Base-by-base conservation (phyloP, 2,329 filamentous ascomycete species). In the Beauveria pseudobassiana region DNA sequence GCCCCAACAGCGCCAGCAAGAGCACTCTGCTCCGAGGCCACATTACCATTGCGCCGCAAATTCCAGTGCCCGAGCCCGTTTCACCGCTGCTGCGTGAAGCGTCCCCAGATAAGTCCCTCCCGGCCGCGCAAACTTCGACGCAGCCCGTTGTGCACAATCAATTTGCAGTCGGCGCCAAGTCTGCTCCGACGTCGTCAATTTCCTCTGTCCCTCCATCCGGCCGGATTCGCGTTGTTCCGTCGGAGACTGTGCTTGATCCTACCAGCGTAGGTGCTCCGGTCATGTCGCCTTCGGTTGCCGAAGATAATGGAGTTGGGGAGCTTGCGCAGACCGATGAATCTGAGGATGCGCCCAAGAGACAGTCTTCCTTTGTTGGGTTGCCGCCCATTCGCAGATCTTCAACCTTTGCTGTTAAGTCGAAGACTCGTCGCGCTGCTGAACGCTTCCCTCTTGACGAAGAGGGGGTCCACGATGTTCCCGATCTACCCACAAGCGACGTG, bases 301-400 rank as follows among this genome's bases (percentile, higher is more conserved):
- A 64, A 48, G 53, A 62, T 10, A 56, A 55, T 40, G 57, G 57
- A 14, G 38, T 61, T 18, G 57, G 40, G 10, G 55, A 59, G 66
- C 46, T 57, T 63, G 55, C 58, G 64, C 63, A 52, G 49, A 62
- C 58, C 34, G 61, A 62, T 12, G 62, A 53, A 6, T 8, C 68
- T 18, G 68, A 69, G 52, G 68, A 70, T 57, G 66, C 66, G n/a
- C 73, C 76, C 42, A 72, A 76, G 45, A 75, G 79, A 38, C 73
- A 77, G 12, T 75, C 79, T 1, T 84, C 82, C 1, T 87, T 87
- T 64, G 73, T 80, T 24, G 82, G 82, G 1, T 70, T 87, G 43
- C 84, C 85, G 3, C 82, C 82, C 1, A 85, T 87, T 62, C 78
- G 82, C 51, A 77, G 82, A 38, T 79, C 77, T 16, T 86, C 84